Evolutionary conservation across 169 alveolate species (phyloP), one percentile per base, ranked within the genome.

Genomic region (Cryptosporidium bovis): DNA sequence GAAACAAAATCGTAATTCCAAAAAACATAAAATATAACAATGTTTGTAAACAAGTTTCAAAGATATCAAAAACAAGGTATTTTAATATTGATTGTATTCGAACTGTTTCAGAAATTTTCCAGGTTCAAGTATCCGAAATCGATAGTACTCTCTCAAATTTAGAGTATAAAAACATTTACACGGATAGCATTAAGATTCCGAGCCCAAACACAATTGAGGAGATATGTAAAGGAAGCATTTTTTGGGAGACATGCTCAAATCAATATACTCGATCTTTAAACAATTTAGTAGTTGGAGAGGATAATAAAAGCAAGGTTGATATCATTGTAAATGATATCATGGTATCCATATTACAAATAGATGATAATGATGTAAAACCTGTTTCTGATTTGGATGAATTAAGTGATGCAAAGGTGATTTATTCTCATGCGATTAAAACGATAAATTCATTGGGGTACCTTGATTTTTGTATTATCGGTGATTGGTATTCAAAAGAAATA

Each of bases 191-290:
- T 13, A 62, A 62, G 33, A 29, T 44, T 10, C 87, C 87, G 1
- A 20, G 46, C 7, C 29, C 40, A 24, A 40, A 48, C 16, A 60
- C 29, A 16, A 62, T 77, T 77, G 87, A 77, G 13, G 24, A 44
- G 12, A 77, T 77, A 40, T 77, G 87, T 36, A 77, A 62, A n/a
- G 87, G 87, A 62, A 77, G 71, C 33, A 56, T 60, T n/a, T 77
- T 77, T 60, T 77, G 87, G 87, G 87, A 77, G 36, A 27, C 87
- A n/a, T 77, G 87, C 51, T 77, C 71, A 40, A 77, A 62, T 56
- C 27, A 50, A 31, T 51, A 69, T 34, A 12, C 51, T 13, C 34
- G 50, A 18, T 53, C 69, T 2, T 44, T 62, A 15, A 56, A 58
- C 64, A 71, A 77, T 44, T 31, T 77, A n/a, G 48, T 13, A 1